A percentile compares a stretch with the other conserved stretches of the same genome.
Evolutionary conservation across 202 grass and related monocot species (phyloP).

Genomic region (Schoenoplectus triqueter): DNA sequence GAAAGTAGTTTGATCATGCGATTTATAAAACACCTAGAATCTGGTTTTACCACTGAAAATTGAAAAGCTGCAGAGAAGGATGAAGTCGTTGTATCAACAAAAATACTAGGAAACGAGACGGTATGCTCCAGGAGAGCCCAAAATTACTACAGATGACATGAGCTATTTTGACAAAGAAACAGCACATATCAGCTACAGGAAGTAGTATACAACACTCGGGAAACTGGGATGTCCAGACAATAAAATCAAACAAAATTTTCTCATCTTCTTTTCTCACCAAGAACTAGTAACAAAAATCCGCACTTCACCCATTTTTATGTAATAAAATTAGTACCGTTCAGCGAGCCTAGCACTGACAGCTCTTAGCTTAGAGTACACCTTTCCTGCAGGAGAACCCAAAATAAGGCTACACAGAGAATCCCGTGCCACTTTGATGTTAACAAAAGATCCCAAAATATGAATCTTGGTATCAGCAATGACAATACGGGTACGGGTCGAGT

Average conservation of each 20-base stretch:
- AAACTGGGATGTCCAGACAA: background rate
- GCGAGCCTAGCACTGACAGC: slow-evolving; percentile 74
- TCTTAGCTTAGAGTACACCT: slow-evolving; percentile 91
- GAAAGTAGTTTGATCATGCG: no score
- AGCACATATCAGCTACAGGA: background rate
- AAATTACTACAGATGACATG: background rate
- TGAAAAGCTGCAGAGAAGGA: background rate
- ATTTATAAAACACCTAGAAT: background rate
- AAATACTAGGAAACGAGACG: background rate
- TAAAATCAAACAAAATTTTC: slow-evolving; percentile 31
- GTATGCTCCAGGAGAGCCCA: background rate
- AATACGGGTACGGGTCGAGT: slow-evolving; percentile 85
- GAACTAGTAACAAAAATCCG: background rate
- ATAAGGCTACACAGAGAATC: slow-evolving; percentile 92
- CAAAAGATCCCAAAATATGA: slow-evolving; percentile 91
- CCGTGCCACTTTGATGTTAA: slow-evolving; percentile 87
- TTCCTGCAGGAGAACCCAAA: slow-evolving; percentile 80
- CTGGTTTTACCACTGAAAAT: no score
- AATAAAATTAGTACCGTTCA: slow-evolving; percentile 56
- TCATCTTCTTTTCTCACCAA: slow-evolving; percentile 6
- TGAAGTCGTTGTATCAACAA: background rate
- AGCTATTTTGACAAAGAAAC: slow-evolving; percentile 1
- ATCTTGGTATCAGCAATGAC: slow-evolving; percentile 89
- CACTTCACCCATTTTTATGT: no score
- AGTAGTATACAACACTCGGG: background rate